Conservation (phyloP, 371 early-diverging fungal species). For the Zopfochytrium polystomum region DNA sequence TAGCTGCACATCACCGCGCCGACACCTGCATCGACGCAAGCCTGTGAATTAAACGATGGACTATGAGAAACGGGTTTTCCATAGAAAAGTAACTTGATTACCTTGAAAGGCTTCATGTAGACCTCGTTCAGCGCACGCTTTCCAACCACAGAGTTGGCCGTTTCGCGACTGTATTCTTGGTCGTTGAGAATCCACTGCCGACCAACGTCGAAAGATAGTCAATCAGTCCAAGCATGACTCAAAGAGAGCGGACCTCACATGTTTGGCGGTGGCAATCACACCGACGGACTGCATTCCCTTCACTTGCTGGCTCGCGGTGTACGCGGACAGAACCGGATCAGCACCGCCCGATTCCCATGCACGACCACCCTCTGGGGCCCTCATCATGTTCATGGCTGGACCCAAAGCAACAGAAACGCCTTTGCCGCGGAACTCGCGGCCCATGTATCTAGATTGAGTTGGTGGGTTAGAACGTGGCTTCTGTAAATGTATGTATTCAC, state of each 20-base stretch:
- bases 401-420: constrained; percentile 52
- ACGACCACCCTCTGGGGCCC: constrained; percentile 56
- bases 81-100: no score
- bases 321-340: constrained; percentile 51
- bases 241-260: no score
- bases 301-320: constrained; percentile 23
- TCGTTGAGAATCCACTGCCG: constrained; percentile 48
- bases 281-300: constrained; percentile 34
- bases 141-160: background rate
- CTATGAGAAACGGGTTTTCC: no score
- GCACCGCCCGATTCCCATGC: constrained; percentile 60
- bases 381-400: constrained; percentile 55
- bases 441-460: no score
- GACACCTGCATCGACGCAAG: constrained; percentile 54
- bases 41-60: no score
- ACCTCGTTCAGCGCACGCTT: background rate
- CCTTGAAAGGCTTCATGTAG: no score
- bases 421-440: constrained; percentile 51
- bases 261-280: constrained; percentile 53
- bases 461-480: no score
- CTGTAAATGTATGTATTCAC: no score
- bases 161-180: constrained; percentile 37
- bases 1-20: constrained; percentile 61
- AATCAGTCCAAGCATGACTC: no score
- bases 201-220: no score